phyloP scores from a whole-genome alignment of 2,329 filamentous ascomycete species.

The Botrytis deweyae region DNA sequence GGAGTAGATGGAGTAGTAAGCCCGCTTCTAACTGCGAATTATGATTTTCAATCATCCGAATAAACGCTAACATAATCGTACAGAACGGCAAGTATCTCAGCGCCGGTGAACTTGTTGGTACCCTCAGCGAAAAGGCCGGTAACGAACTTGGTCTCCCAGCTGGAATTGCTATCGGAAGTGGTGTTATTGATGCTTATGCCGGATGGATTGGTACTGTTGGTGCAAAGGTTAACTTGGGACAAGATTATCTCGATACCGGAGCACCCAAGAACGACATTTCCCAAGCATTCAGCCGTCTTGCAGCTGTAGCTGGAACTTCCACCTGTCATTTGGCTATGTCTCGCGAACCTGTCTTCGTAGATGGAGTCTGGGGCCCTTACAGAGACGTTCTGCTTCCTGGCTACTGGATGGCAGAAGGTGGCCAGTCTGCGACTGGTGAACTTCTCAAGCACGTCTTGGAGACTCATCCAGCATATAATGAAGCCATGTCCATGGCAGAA shows the following conservation, averaged over 20 bases:
- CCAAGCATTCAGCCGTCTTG: slow-evolving; percentile 88
- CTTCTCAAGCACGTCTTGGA: slow-evolving; percentile 92
- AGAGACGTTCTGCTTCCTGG: slow-evolving; percentile 87
- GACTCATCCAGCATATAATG: slow-evolving; percentile 86
- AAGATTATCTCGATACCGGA: slow-evolving; percentile 65
- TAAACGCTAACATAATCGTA: slow-evolving; percentile 21
- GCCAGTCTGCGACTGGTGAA: slow-evolving; percentile 94
- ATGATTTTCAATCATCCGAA: slow-evolving; percentile 20
- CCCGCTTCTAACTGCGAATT: slow-evolving; percentile 45
- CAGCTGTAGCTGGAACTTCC: slow-evolving; percentile 92
- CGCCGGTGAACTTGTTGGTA: slow-evolving; percentile 87
- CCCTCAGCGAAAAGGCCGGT: slow-evolving; percentile 79
- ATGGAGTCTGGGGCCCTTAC: slow-evolving; percentile 97
- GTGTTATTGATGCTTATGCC: slow-evolving; percentile 97
- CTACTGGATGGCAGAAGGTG: slow-evolving; percentile 97
- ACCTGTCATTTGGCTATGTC: slow-evolving; percentile 98
- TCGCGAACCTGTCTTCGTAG: slow-evolving; percentile 85
- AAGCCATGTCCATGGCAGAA: slow-evolving; percentile 75
- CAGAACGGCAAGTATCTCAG: slow-evolving; percentile 91
- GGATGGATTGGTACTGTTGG: slow-evolving; percentile 99
- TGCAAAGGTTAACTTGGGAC: slow-evolving; percentile 78
- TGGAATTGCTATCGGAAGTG: slow-evolving; percentile 89
- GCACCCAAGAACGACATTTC: slow-evolving; percentile 79
- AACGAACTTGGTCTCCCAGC: slow-evolving; percentile 78
- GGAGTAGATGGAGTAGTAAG: slow-evolving; percentile 93